A percentile compares a stretch with the other conserved stretches of the same genome.
Evolutionary conservation across 2,329 filamentous ascomycete species (phyloP).

Genomic region (Pyrenochaeta sp.): DNA sequence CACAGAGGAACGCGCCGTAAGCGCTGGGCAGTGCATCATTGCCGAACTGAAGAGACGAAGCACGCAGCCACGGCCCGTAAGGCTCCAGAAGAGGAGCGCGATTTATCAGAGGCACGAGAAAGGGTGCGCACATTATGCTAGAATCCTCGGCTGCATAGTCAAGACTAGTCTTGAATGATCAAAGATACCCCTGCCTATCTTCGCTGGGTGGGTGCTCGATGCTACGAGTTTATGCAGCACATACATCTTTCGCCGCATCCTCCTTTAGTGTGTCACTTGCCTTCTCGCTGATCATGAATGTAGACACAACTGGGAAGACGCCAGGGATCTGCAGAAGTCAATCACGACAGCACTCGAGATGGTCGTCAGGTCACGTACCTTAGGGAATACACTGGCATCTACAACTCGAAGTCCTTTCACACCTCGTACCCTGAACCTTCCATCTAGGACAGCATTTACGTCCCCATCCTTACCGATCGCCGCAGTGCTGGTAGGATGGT

Average conservation of each 20-base stretch:
- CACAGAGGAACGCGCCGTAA: background rate
- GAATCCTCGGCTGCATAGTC: background rate
- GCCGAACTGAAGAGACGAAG: background rate
- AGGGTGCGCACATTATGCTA: background rate
- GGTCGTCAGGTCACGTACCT: background rate
- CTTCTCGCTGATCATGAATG: slow-evolving; percentile 49
- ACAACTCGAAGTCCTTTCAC: slow-evolving; percentile 67
- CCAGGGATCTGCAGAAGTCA: slow-evolving; percentile 50
- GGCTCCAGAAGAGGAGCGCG: background rate
- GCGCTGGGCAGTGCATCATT: background rate
- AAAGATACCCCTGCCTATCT: background rate
- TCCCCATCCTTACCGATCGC: slow-evolving; percentile 65
- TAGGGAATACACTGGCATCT: slow-evolving; percentile 63
- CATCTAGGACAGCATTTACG: slow-evolving; percentile 64
- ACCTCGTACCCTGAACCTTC: slow-evolving; percentile 65
- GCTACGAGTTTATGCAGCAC: background rate
- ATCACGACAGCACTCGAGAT: background rate
- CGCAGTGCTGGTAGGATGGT: slow-evolving; percentile 65
- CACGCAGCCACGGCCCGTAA: background rate
- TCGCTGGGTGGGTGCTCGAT: background rate
- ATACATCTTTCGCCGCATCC: slow-evolving; percentile 16
- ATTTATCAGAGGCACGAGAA: background rate
- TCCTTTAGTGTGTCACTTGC: slow-evolving; percentile 22
- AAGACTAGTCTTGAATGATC: background rate
- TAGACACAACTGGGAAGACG: slow-evolving; percentile 60